Conservation (phyloP, 306 rosid genomes). For the Styphnolobium japonicum region DNA sequence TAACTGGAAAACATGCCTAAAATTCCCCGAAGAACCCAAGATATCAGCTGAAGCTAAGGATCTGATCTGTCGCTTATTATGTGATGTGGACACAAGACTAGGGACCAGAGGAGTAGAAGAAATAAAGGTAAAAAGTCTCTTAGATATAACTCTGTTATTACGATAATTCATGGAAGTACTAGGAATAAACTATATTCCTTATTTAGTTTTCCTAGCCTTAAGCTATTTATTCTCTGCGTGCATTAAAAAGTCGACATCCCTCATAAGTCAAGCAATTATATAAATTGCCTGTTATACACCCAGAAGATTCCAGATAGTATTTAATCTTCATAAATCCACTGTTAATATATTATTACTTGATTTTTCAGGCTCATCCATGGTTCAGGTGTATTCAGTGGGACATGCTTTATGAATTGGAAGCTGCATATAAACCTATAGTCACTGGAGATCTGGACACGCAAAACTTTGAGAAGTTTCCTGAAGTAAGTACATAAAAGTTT, state of each 20-base stretch:
- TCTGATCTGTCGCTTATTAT: slow-evolving; percentile 77
- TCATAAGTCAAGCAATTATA: background rate
- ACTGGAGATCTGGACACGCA: slow-evolving; percentile 92
- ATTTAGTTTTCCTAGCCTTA: slow-evolving; percentile 11
- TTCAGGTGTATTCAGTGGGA: slow-evolving; percentile 84
- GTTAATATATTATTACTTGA: slow-evolving; percentile 1
- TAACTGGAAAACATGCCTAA: slow-evolving; percentile 94
- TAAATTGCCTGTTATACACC: slow-evolving; percentile 5
- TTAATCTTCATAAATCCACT: background rate
- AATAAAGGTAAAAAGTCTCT: slow-evolving; percentile 67
- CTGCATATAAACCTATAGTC: slow-evolving; percentile 86
- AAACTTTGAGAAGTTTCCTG: slow-evolving; percentile 96
- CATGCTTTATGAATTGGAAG: slow-evolving; percentile 87
- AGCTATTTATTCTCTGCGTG: background rate
- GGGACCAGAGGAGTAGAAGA: slow-evolving; percentile 92
- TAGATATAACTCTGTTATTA: slow-evolving; percentile 9
- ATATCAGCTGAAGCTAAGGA: slow-evolving; percentile 82
- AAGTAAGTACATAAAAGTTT: slow-evolving; percentile 54
- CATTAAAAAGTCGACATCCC: background rate
- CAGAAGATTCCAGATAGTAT: background rate
- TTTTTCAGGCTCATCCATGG: slow-evolving; percentile 95
- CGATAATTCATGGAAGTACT: slow-evolving; percentile 4
- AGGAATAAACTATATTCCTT: background rate
- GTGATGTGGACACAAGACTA: slow-evolving; percentile 90
- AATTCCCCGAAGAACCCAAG: slow-evolving; percentile 92